phyloP scores from a whole-genome alignment of 305 asterid genomes.

The Fraxinus velutina region DNA sequence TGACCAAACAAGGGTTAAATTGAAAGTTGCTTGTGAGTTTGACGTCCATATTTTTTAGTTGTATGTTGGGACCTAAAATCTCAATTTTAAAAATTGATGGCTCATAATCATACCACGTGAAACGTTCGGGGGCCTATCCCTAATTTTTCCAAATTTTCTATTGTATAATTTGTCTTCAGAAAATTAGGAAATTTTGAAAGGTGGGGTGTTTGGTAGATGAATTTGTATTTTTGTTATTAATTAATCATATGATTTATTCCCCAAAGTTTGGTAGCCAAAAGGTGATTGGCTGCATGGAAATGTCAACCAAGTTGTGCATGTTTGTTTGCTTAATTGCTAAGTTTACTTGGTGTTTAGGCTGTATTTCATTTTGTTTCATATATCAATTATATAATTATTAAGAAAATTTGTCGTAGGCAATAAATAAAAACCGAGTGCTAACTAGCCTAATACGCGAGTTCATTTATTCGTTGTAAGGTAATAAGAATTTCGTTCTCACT shows the following conservation, averaged over 20 bases:
- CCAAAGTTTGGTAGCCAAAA: not conserved
- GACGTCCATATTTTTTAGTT: no score
- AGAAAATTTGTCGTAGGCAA: not conserved
- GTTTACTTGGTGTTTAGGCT: slow-evolving; percentile 14
- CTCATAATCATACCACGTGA: not conserved
- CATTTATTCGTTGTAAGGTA: not conserved
- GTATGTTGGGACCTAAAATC: not conserved
- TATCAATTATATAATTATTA: not conserved
- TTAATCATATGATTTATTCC: not conserved
- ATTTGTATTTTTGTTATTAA: not conserved
- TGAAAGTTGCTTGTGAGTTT: not conserved
- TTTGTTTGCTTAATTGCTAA: slow-evolving; percentile 35
- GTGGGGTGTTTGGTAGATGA: not conserved
- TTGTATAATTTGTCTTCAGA: not conserved
- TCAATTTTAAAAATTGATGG: no score
- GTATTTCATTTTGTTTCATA: not conserved
- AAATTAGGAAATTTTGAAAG: not conserved
- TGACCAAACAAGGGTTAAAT: no score
- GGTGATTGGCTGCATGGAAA: slow-evolving; percentile 24
- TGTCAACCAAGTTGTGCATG: not conserved
- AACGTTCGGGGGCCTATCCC: not conserved
- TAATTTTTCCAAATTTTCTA: not conserved
- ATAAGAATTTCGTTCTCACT: not conserved
- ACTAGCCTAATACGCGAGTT: not conserved
- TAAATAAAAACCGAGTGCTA: not conserved